phyloP scores from a whole-genome alignment of 139 green algal genomes.

The Micromonas pusilla region DNA sequence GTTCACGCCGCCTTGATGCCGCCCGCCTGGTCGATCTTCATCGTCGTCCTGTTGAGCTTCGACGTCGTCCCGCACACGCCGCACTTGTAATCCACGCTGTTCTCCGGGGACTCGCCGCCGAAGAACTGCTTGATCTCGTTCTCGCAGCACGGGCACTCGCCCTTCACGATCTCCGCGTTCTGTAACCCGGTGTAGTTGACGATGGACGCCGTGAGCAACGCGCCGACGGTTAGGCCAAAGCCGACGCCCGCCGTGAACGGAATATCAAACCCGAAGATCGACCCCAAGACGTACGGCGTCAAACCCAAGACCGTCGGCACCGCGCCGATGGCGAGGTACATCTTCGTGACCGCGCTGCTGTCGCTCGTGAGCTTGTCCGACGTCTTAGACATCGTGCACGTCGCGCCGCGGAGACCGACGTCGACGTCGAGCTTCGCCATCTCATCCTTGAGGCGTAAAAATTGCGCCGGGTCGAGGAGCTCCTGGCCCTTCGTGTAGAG shows the following conservation, averaged over 20 bases:
- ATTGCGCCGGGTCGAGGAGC: conserved; percentile 26
- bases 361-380: conserved; percentile 16
- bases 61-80: conserved; percentile 23
- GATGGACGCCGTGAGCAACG: not conserved
- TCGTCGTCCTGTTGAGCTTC: conserved; percentile 1
- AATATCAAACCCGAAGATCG: not conserved
- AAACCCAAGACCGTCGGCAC: not conserved
- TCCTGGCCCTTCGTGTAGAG: conserved; percentile 36
- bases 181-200: conserved; percentile 26
- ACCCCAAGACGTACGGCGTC: not conserved
- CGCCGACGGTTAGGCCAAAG: not conserved
- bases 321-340: conserved; percentile 11
- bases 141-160: conserved; percentile 38
- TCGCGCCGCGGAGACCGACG: conserved; percentile 20
- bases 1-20: not conserved
- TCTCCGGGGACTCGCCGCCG: conserved; percentile 1
- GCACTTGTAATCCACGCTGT: conserved; percentile 21
- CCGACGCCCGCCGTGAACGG: not conserved
- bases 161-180: conserved; percentile 27
- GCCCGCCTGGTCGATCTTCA: conserved; percentile 13
- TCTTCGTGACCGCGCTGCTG: not conserved
- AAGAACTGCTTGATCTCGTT: conserved; percentile 29
- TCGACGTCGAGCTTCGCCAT: conserved; percentile 35
- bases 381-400: conserved; percentile 29
- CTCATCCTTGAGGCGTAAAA: conserved; percentile 17